A percentile compares a stretch with the other conserved stretches of the same genome.
Conservation (phyloP, 257 asterid genomes). For the Solanum tacnaense region DNA sequence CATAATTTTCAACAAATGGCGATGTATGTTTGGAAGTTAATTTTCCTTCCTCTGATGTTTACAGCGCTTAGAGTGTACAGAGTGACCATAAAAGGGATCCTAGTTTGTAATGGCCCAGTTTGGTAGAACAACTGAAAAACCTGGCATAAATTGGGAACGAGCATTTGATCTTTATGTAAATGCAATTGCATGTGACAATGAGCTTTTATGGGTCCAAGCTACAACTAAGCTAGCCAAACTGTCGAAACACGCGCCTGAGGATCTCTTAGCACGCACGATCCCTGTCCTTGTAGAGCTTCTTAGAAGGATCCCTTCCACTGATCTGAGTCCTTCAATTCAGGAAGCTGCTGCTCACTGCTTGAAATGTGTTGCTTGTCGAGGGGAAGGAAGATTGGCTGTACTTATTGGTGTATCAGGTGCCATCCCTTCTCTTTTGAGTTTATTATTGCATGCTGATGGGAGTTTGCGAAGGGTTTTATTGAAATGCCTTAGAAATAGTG, state of each 20-base stretch:
- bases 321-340: constrained; percentile 20
- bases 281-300: constrained; percentile 44
- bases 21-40: neutral
- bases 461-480: constrained; percentile 22
- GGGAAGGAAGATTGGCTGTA: constrained; percentile 42
- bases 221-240: constrained; percentile 31
- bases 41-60: neutral
- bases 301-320: constrained; percentile 5
- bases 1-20: neutral
- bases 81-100: neutral
- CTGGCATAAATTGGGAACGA: constrained; percentile 32
- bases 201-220: constrained; percentile 24
- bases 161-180: constrained; percentile 24
- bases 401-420: constrained; percentile 39
- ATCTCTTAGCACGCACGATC: constrained; percentile 24
- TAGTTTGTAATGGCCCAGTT: constrained; percentile 13
- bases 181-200: constrained; percentile 23
- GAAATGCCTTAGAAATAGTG: constrained; percentile 44
- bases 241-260: constrained; percentile 39
- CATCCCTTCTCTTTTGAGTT: constrained; percentile 29
- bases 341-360: constrained; percentile 50
- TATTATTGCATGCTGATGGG: constrained; percentile 26
- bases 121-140: constrained; percentile 15
- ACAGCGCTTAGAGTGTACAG: neutral
- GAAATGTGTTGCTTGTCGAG: constrained; percentile 37